phyloP scores from a whole-genome alignment of 805 yeast genomes.

The Wickerhamiella siamensis region DNA sequence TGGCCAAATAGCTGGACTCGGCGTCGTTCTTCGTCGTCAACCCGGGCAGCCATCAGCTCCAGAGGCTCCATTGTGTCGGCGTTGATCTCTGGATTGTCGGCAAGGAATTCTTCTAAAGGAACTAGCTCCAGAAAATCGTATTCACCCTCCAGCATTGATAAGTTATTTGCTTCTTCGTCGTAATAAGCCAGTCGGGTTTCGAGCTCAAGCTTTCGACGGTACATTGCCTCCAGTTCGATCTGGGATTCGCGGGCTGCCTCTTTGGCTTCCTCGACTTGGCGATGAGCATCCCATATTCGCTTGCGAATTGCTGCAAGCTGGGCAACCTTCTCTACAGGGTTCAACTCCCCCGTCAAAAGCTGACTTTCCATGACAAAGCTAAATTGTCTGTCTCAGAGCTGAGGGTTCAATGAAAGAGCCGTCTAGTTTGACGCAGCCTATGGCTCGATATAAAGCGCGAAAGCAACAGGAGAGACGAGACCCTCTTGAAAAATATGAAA shows the following conservation, averaged over 20 bases:
- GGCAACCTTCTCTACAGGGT: not conserved
- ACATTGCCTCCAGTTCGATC: not conserved
- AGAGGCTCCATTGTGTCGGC: slow-evolving; percentile 7
- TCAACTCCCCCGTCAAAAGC: not conserved
- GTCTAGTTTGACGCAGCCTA: slow-evolving; percentile 21
- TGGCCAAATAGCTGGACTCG: slow-evolving; percentile 15
- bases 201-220: not conserved
- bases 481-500: slow-evolving; percentile 73
- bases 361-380: not conserved
- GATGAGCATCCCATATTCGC: not conserved
- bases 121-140: slow-evolving; percentile 15
- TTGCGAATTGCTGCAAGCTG: not conserved
- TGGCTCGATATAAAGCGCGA: slow-evolving; percentile 39
- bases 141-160: slow-evolving; percentile 10
- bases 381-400: too few relatives aligned
- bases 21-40: slow-evolving; percentile 17
- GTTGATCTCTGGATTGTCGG: slow-evolving; percentile 12
- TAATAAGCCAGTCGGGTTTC: slow-evolving; percentile 7
- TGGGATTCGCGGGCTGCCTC: not conserved
- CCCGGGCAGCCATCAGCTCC: slow-evolving; percentile 15
- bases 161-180: slow-evolving; percentile 13
- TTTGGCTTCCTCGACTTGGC: not conserved
- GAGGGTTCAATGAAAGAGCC: slow-evolving; percentile 9
- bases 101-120: slow-evolving; percentile 13
- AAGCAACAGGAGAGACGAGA: slow-evolving; percentile 53